phyloP scores from a whole-genome alignment of 768 basidiomycete species.

The Leccinum olivaceopallidum region DNA sequence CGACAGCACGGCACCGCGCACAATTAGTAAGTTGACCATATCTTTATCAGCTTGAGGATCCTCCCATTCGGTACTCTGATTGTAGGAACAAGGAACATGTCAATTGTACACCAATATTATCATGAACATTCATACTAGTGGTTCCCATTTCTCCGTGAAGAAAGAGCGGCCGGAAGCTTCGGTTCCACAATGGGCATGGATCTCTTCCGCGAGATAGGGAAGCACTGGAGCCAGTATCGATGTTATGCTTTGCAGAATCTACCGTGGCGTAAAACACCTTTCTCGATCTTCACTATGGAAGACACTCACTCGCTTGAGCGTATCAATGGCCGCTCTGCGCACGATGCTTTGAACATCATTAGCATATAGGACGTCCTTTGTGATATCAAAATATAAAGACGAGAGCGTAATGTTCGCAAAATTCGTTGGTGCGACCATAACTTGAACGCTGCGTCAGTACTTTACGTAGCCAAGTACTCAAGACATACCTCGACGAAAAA shows the following conservation, averaged over 20 bases:
- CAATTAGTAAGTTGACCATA: conserved; percentile 60
- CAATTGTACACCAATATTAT: not conserved
- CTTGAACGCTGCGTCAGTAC: conserved; percentile 40
- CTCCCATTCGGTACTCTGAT: conserved; percentile 61
- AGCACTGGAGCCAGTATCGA: conserved; percentile 80
- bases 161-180: conserved; percentile 46
- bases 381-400: conserved; percentile 83
- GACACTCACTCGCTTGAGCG: conserved; percentile 62
- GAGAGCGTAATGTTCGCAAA: conserved; percentile 87
- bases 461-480: not conserved
- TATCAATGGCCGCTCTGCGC: conserved; percentile 64
- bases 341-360: conserved; percentile 33
- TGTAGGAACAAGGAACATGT: not conserved
- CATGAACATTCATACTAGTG: conserved; percentile 51
- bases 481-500: conserved; percentile 72
- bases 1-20: conserved; percentile 62
- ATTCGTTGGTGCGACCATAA: conserved; percentile 66
- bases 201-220: conserved; percentile 91
- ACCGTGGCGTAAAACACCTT: not conserved
- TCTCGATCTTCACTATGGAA: not conserved
- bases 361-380: conserved; percentile 89
- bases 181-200: conserved; percentile 42
- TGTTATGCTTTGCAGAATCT: conserved; percentile 70
- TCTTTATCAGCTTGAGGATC: conserved; percentile 55
- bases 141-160: conserved; percentile 68